phyloP scores from a whole-genome alignment of 2,329 filamentous ascomycete genomes.

The Colletotrichum falcatum region DNA sequence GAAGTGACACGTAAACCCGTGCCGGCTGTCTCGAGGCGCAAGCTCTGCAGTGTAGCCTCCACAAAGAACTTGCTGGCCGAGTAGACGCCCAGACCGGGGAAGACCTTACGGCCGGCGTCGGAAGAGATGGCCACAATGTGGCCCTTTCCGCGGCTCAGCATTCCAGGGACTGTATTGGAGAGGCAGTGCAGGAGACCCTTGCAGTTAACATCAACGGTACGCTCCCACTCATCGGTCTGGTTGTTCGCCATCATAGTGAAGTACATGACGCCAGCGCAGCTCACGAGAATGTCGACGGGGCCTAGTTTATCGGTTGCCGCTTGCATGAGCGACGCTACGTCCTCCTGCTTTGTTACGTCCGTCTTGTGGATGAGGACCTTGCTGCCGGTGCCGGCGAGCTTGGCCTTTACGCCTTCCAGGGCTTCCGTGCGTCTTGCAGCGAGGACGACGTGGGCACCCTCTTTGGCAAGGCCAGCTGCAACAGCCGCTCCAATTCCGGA shows the following conservation, averaged over 20 bases:
- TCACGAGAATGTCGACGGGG: conserved; percentile 81
- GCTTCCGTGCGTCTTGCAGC: conserved; percentile 78
- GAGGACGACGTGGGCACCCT: conserved; percentile 79
- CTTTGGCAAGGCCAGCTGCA: conserved; percentile 73
- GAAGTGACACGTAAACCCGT: conserved; percentile 78
- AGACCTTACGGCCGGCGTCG: conserved; percentile 84
- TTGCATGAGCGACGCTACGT: conserved; percentile 75
- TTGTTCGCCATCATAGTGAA: conserved; percentile 88
- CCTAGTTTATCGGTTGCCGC: conserved; percentile 73
- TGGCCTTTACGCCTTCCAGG: conserved; percentile 74
- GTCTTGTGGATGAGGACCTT: conserved; percentile 78
- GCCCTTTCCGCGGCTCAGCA: conserved; percentile 76
- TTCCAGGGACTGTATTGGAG: conserved; percentile 74
- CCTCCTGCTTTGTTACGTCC: conserved; percentile 75
- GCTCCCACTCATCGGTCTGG: conserved; percentile 81
- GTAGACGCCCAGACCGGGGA: conserved; percentile 85
- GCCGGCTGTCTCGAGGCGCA: conserved; percentile 82
- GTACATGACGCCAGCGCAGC: conserved; percentile 88
- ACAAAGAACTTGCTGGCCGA: conserved; percentile 89
- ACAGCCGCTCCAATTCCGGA: conserved; percentile 85
- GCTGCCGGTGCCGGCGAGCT: conserved; percentile 64
- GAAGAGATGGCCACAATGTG: conserved; percentile 87
- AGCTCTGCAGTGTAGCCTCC: conserved; percentile 80
- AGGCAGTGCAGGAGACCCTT: conserved; percentile 83
- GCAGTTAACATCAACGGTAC: conserved; percentile 87